Evolutionary conservation across 2,329 filamentous ascomycete species (phyloP), one percentile per base, ranked within the genome.

Genomic region (Colletotrichum magnum): DNA sequence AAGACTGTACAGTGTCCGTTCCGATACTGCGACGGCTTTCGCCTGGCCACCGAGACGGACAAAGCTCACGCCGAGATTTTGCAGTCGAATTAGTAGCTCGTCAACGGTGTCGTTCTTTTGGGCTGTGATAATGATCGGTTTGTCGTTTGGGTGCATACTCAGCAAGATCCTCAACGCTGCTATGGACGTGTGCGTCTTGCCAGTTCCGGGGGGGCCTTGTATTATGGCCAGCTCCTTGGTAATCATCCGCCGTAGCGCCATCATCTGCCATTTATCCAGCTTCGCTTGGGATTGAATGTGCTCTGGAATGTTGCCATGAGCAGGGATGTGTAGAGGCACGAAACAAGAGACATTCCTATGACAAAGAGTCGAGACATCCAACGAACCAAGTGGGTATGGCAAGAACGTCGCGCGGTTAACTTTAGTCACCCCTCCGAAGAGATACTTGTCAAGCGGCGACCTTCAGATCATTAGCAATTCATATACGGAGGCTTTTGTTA

Each of bases 81-180:
- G 83, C 16, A 94, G 84, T 63, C 91, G 88, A 1, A 82, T 81
- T 0, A 97, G 83, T 0, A 98, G 83, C 76, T 97, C 94, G 73
- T 98, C 94, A 0, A 97, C 82, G 0, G 94, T 94, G 78, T 97
- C 94, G 68, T 98, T 98, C 0, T 94, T 98, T 74, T 97, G 94
- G 7, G 94, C 94, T 0, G 94, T 88, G 4, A 97, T 85, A 21
- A 97, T 85, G 36, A 98, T 90, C 0, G 93, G 93, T 9, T 90
- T 86, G 66, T 91, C 89, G 2, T 76, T 74, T 2, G 78, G 76
- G 74, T 88, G 85, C 61, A 92, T 93, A 1, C 84, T 79, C 0
- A 94, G 82, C 61, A 95, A 82, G 1, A 91, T 84, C 54, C 88
- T 89, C 10, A 98, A 78, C 0, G 92, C 92, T 28, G 90, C 82